Evolutionary conservation across 2,329 filamentous ascomycete species (phyloP), one percentile per base, ranked within the genome.

Genomic region (Trichoderma pleuroti): DNA sequence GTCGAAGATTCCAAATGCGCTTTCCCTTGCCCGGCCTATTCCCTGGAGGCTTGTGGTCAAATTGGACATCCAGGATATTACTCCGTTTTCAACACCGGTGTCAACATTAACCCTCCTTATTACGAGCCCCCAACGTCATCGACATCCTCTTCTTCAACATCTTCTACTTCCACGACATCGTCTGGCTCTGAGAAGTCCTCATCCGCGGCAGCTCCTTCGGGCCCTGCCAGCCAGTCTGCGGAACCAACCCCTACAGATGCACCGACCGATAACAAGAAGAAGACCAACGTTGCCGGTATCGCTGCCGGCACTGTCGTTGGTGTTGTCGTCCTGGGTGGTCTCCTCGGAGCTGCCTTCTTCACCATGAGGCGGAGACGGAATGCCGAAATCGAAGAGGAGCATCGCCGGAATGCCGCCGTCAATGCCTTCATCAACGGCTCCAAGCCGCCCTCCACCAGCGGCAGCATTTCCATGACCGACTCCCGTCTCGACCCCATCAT

Each of bases 231-330:
- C 1, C 36, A 52, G 24, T 74, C 78, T 6, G 46, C 75, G 1
- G 71, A 76, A 2, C 46, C 73, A 2, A 63, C 69, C 2, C 46
- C 73, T 14, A 65, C 73, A 3, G 75, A 80, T 0, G 70, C 77
- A 3, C 34, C 72, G 11, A 70, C 74, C 10, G 74, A 76, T 30
- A 76, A 77, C 14, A 75, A 81, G 65, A 82, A 85, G 66, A 82
- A 85, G 10, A 84, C 90, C n/a, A 94, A 91, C 78, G 92, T 89
- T n/a, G 92, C 90, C 49, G 93, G 91, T 62, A 94, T 98, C 74
- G 94, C 92, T 21, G 95, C 91, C 11, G 95, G 95, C 72, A 92
- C 93, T 1, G 94, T 98, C 2, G 92, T 96, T 10, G 94, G 93
- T 71, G 88, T 97, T 2, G 84, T 97, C 2, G 92, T 83, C 1